phyloP scores from a whole-genome alignment of 129 eudicot species.

The Rutidosis leptorrhynchoides region DNA sequence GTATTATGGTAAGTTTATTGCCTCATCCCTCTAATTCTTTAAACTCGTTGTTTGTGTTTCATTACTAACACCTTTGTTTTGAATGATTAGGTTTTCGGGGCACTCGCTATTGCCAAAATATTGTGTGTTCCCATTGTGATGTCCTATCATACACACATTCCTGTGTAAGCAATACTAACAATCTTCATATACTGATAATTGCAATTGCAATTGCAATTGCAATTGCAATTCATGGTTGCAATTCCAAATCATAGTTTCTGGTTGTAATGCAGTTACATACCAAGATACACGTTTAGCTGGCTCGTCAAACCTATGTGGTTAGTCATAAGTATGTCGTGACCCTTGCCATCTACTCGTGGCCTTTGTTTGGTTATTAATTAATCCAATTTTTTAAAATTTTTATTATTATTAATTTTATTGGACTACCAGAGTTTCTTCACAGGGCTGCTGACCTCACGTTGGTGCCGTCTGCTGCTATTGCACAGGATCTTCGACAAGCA shows the following conservation, averaged over 20 bases:
- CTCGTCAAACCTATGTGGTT: constrained; percentile 96
- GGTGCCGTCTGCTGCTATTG: constrained; percentile 98
- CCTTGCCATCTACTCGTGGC: constrained; percentile 11
- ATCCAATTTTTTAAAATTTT: not conserved
- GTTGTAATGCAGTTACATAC: constrained; percentile 71
- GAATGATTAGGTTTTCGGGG: constrained; percentile 78
- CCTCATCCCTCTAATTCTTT: not conserved
- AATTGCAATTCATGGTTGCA: not conserved
- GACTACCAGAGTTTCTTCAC: constrained; percentile 80
- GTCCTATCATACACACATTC: constrained; percentile 99
- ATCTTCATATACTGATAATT: not conserved
- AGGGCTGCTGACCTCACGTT: constrained; percentile 96
- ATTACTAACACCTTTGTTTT: constrained; percentile 13
- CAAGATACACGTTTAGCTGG: constrained; percentile 99
- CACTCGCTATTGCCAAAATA: constrained; percentile 87
- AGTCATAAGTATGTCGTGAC: constrained; percentile 65
- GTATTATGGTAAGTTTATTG: constrained; percentile 66
- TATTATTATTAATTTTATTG: not conserved
- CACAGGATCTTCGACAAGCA: constrained; percentile 75
- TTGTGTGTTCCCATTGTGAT: constrained; percentile 87
- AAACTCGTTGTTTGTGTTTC: constrained; percentile 1
- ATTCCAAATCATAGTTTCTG: too few relatives aligned
- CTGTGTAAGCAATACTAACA: constrained; percentile 69
- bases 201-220: not conserved
- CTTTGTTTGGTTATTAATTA: not conserved